Percentiles rank a stretch among this genome's conserved stretches.
These are phyloP conservation scores for Megacollybia marginata DNA, from an alignment of 768 basidiomycete species.

Conservation along the genomic window DNA sequence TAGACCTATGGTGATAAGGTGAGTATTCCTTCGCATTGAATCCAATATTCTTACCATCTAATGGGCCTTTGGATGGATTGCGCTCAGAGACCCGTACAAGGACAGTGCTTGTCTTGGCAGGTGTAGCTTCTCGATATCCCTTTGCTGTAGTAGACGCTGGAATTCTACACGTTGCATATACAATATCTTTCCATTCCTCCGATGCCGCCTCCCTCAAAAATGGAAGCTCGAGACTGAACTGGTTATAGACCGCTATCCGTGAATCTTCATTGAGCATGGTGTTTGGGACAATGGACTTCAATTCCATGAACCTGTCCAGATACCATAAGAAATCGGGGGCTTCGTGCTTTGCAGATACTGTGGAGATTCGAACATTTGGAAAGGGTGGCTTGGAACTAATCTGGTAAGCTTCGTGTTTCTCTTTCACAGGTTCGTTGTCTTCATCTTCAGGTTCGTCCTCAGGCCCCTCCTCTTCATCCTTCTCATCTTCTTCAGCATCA, in stretches of 20 bases:
- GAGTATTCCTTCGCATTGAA: neutral
- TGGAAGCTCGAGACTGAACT: conserved; percentile 10
- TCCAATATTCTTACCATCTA: conserved; percentile 5
- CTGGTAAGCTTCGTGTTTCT: neutral
- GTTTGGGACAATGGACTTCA: neutral
- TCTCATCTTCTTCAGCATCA: neutral
- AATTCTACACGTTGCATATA: conserved; percentile 7
- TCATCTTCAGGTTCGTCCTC: conserved; percentile 3
- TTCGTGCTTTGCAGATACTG: conserved; percentile 3
- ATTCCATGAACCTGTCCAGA: conserved; percentile 3
- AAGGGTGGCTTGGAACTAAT: conserved; percentile 11
- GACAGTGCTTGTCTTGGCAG: conserved; percentile 15
- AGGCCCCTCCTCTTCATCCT: conserved; percentile 9
- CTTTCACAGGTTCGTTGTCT: neutral
- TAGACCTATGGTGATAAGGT: conserved; percentile 5
- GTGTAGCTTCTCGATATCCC: conserved; percentile 10
- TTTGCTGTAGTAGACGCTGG: conserved; percentile 1
- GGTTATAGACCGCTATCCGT: conserved; percentile 10
- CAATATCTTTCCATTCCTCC: conserved; percentile 2
- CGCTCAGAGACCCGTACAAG: conserved; percentile 6
- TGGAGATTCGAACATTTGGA: neutral
- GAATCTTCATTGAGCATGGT: neutral
- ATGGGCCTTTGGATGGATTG: conserved; percentile 1
- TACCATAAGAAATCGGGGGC: conserved; percentile 1
- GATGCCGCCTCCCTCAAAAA: conserved; percentile 8